Percentiles rank a stretch among this genome's conserved stretches.
These are phyloP conservation scores for Aeminium ludgeri DNA, from an alignment of 495 filamentous ascomycete genomes.

Conservation along the genomic window DNA sequence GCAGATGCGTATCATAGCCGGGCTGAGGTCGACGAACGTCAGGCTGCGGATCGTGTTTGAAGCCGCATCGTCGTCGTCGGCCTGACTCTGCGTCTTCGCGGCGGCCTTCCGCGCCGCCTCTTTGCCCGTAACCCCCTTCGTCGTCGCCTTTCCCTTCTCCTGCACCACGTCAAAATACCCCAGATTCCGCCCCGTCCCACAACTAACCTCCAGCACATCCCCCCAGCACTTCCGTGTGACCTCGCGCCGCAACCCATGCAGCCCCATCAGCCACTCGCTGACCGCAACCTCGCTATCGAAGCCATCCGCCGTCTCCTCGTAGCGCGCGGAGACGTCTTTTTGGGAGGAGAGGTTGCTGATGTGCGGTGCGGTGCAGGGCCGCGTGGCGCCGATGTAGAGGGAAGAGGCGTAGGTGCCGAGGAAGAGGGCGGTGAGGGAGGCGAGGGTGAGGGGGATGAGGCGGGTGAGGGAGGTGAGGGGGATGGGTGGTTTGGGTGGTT, in stretches of 20 bases:
- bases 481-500: not conserved
- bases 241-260: conserved; percentile 35
- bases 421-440: conserved; percentile 10
- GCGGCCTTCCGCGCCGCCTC: too few species aligned
- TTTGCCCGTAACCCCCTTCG: too few species aligned
- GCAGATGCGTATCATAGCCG: conserved; percentile 45
- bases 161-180: conserved; percentile 52
- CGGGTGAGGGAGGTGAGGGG: not conserved
- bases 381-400: conserved; percentile 15
- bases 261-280: conserved; percentile 19
- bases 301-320: conserved; percentile 19
- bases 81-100: too few species aligned
- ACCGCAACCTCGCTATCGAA: conserved; percentile 24
- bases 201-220: conserved; percentile 74
- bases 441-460: too few species aligned
- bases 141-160: too few species aligned
- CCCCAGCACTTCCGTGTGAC: conserved; percentile 47
- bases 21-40: conserved; percentile 49
- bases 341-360: conserved; percentile 13
- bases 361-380: conserved; percentile 4
- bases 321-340: conserved; percentile 21
- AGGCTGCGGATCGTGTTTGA: conserved; percentile 32
- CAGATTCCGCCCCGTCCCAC: conserved; percentile 80
- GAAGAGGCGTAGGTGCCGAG: conserved; percentile 17
- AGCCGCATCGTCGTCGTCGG: too few species aligned